Percentiles rank a stretch among this genome's conserved stretches.
Evolutionary conservation across 2,329 filamentous ascomycete genomes (phyloP).

Genomic region (Aspergillus caelatus): DNA sequence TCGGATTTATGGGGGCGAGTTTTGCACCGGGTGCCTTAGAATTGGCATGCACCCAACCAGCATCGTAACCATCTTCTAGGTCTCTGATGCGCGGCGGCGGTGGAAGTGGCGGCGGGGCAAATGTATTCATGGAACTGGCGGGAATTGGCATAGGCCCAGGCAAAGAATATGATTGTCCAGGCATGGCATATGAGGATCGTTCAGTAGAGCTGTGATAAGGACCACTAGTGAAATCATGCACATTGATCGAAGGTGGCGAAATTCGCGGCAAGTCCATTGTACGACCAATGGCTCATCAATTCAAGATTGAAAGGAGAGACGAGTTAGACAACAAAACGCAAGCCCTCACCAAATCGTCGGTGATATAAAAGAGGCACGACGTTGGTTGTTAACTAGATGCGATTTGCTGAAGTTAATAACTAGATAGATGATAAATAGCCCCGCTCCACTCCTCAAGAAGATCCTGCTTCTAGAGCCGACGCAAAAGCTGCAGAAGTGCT

Average conservation of each 20-base stretch:
- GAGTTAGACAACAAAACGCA: conserved; percentile 1
- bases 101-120: conserved; percentile 65
- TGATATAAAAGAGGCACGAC: conserved; percentile 11
- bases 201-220: conserved; percentile 37
- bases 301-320: conserved; percentile 3
- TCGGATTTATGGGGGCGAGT: conserved; percentile 50
- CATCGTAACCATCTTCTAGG: conserved; percentile 60
- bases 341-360: conserved; percentile 2
- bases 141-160: conserved; percentile 66
- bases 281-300: conserved; percentile 26
- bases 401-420: conserved; percentile 7
- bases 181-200: conserved; percentile 43
- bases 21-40: conserved; percentile 51
- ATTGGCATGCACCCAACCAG: conserved; percentile 67
- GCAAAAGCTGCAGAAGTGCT: conserved; percentile 3
- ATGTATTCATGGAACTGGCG: conserved; percentile 50
- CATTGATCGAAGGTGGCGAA: conserved; percentile 46
- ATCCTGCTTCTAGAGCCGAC: conserved; percentile 21
- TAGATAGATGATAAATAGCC: conserved; percentile 1
- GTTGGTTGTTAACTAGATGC: conserved; percentile 4
- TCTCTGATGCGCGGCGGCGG: conserved; percentile 65
- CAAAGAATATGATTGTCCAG: conserved; percentile 45
- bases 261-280: conserved; percentile 51
- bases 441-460: conserved; percentile 18
- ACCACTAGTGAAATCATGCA: conserved; percentile 42